A percentile compares a stretch with the other conserved stretches of the same genome.
Conservation (phyloP, 352 stramenopile species). For the Phytopythium litorale region DNA sequence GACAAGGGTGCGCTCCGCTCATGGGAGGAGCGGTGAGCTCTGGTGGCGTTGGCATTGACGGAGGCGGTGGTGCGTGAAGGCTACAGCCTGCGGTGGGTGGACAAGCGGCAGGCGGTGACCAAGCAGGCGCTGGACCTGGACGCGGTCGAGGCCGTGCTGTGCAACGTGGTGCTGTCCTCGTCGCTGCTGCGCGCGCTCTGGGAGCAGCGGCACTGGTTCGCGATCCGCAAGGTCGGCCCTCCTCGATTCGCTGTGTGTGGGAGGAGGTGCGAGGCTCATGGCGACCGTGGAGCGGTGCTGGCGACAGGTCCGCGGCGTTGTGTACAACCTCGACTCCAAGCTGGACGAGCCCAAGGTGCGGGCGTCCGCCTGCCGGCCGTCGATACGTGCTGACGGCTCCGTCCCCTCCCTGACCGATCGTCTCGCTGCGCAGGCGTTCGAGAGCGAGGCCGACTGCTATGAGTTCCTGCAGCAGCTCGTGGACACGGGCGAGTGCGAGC, state of each 20-base stretch:
- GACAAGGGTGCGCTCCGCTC: constrained; percentile 37
- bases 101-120: constrained; percentile 51
- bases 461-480: constrained; percentile 66
- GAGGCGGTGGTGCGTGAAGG: constrained; percentile 17
- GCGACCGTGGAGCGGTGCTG: no score
- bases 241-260: no score
- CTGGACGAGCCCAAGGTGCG: constrained; percentile 42
- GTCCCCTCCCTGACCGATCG: no score
- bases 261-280: no score
- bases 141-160: constrained; percentile 47
- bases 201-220: constrained; percentile 78
- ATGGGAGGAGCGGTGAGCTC: no score
- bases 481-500: constrained; percentile 62
- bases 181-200: constrained; percentile 44
- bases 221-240: constrained; percentile 46
- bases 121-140: constrained; percentile 42
- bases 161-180: constrained; percentile 53
- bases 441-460: constrained; percentile 39
- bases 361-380: no score
- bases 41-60: neutral
- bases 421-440: constrained; percentile 37
- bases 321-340: constrained; percentile 81
- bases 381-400: no score
- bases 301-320: constrained; percentile 42
- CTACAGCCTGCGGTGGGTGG: constrained; percentile 61